phyloP scores from a whole-genome alignment of 2,329 filamentous ascomycete species.

The Arthrobotrys entomopaga region DNA sequence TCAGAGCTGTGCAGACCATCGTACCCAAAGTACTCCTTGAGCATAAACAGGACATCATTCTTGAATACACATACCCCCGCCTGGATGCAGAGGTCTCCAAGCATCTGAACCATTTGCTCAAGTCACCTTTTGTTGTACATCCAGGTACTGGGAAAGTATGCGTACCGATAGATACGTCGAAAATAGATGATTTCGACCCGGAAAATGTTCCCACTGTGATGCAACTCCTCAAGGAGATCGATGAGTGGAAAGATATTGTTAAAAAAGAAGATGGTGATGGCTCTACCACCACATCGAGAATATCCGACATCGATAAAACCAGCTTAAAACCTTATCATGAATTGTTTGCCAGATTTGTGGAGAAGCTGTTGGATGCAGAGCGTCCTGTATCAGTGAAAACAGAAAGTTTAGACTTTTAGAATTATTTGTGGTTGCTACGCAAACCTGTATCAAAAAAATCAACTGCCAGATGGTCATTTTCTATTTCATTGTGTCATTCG shows the following conservation, averaged over 20 bases:
- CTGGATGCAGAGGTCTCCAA: conserved; percentile 98
- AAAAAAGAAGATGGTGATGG: conserved; percentile 62
- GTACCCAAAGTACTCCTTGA: conserved; percentile 70
- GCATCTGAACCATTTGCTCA: conserved; percentile 97
- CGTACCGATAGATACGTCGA: conserved; percentile 84
- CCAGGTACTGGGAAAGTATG: conserved; percentile 90
- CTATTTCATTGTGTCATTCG: too few relatives aligned
- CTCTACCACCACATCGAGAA: conserved; percentile 57
- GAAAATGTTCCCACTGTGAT: conserved; percentile 88
- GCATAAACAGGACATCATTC: conserved; percentile 92
- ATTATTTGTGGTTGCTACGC: not conserved
- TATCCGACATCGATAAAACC: conserved; percentile 96
- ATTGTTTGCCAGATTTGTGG: conserved; percentile 83
- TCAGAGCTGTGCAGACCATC: conserved; percentile 16
- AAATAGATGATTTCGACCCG: conserved; percentile 85
- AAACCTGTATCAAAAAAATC: too few relatives aligned
- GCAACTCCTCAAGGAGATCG: conserved; percentile 82
- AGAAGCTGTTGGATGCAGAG: conserved; percentile 36
- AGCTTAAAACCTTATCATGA: conserved; percentile 92
- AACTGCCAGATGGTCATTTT: too few relatives aligned
- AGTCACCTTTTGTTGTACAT: conserved; percentile 95
- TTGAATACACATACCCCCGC: conserved; percentile 97
- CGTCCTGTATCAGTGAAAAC: conserved; percentile 23
- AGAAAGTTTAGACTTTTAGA: conserved; percentile 29
- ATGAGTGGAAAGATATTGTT: conserved; percentile 73